Base-by-base conservation (phyloP, 805 yeast species). In the Myxozyma nipponensis region DNA sequence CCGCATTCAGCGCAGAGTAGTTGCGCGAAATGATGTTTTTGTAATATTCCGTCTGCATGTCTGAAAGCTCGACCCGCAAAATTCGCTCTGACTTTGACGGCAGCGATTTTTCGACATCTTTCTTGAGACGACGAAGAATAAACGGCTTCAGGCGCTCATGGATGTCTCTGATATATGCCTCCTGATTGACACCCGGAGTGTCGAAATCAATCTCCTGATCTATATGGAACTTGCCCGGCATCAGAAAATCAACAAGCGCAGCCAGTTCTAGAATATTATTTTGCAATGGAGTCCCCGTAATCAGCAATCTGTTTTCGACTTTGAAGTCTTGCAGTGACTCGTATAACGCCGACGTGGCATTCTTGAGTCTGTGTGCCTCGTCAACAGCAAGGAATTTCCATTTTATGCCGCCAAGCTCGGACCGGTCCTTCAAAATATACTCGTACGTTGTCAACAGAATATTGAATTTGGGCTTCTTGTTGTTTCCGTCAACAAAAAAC, bases 311-410 rank as follows among this genome's bases (percentile, higher is more conserved):
- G 69, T 93, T 93, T 1, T 82, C 77, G 9, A 84, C 93, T 61
- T 82, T 85, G 72, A 93, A 88, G 57, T 83, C 85, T 61, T 75
- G 78, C 51, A 93, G 74, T 2, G 95, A 83, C 64, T 91, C 98
- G 66, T 93, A 93, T 37, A 93, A 72, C 0, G 98, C 90, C 25
- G 93, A 82, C 66, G 90, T 97, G 0, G 96, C 86, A 65, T 93
- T 93, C 62, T 93, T 93, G 65, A 93, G 75, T 64, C 98, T 78
- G 71, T 93, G 99, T 3, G 98, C 99, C 71, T 93, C 99, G 69
- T 93, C 99, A 23, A 93, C 98, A 1, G 98, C 98, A 59, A 95
- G 70, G 65, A 84, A 93, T 66, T 90, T 97, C 99, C 99, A 93
- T 66, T 78, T 84, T 52, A 93, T 78, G 25, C 79, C 66, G 3